phyloP scores from a whole-genome alignment of 108 stramenopile species.

The Seminavis robusta region DNA sequence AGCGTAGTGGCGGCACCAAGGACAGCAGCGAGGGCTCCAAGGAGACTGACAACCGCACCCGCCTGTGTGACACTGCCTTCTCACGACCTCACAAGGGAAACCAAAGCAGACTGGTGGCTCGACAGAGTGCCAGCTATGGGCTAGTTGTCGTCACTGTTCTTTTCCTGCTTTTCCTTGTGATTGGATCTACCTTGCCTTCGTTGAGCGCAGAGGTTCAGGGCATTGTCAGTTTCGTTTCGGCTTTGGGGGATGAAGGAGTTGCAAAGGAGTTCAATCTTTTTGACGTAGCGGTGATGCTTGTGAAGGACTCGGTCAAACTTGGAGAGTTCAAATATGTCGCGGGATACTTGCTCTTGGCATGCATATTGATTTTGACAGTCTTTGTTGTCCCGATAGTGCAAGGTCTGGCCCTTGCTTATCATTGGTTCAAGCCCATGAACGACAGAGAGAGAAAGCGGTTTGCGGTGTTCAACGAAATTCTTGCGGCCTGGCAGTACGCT shows the following conservation, averaged over 20 bases:
- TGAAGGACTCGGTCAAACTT: conserved; percentile 56
- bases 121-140: conserved; percentile 29
- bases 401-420: conserved; percentile 24
- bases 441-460: no score
- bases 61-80: no score
- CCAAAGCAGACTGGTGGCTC: no score
- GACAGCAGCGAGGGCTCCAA: no score
- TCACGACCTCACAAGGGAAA: no score
- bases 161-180: conserved; percentile 36
- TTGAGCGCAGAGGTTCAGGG: conserved; percentile 66
- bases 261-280: conserved; percentile 48
- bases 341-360: conserved; percentile 52
- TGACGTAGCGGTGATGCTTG: conserved; percentile 53
- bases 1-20: no score
- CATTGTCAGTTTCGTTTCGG: conserved; percentile 63
- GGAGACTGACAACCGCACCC: no score
- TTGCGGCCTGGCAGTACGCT: conserved; percentile 76
- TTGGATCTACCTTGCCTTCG: conserved; percentile 48
- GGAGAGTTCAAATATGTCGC: conserved; percentile 32
- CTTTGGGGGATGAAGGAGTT: conserved; percentile 54
- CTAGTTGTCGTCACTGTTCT: conserved; percentile 13
- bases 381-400: conserved; percentile 69
- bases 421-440: conserved; percentile 56
- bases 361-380: conserved; percentile 54
- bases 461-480: conserved; percentile 38